These are phyloP conservation scores for Solioccasus polychromus DNA, from an alignment of 768 basidiomycete genomes.

Conservation along the genomic window DNA sequence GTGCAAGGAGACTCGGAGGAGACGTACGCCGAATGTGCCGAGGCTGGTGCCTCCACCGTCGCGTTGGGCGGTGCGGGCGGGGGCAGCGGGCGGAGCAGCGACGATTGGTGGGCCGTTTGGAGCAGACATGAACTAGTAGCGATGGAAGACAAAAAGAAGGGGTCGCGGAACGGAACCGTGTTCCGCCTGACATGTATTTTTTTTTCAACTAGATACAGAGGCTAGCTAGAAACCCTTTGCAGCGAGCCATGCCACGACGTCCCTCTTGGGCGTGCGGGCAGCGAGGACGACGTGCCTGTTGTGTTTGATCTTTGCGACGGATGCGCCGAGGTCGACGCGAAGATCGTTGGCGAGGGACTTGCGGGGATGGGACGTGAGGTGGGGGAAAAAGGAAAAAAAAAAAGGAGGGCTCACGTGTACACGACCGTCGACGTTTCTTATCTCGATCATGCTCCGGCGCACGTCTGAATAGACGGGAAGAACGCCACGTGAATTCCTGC, in stretches of 20 bases:
- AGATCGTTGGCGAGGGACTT: slow-evolving; percentile 64
- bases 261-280: slow-evolving; percentile 62
- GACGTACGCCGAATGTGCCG: slow-evolving; percentile 68
- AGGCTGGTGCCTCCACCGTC: slow-evolving; percentile 57
- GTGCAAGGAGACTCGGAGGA: not conserved
- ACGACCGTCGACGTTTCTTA: slow-evolving; percentile 70
- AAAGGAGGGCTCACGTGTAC: slow-evolving; percentile 42
- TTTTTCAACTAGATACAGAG: too few relatives aligned
- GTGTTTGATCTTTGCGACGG: slow-evolving; percentile 43
- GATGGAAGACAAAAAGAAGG: not conserved
- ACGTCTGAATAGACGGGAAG: slow-evolving; percentile 77
- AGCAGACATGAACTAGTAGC: not conserved
- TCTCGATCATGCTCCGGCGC: slow-evolving; percentile 53
- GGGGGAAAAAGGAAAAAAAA: not conserved
- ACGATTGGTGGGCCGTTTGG: slow-evolving; percentile 3
- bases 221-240: slow-evolving; percentile 71
- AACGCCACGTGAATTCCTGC: slow-evolving; percentile 62
- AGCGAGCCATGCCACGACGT: slow-evolving; percentile 62
- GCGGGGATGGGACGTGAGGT: slow-evolving; percentile 1
- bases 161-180: not conserved
- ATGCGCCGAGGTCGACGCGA: slow-evolving; percentile 49
- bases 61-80: slow-evolving; percentile 48
- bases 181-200: too few relatives aligned
- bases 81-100: slow-evolving; percentile 33
- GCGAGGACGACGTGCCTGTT: slow-evolving; percentile 55